These are phyloP conservation scores for Lepiota venenata DNA, from an alignment of 768 basidiomycete genomes.

Conservation along the genomic window DNA sequence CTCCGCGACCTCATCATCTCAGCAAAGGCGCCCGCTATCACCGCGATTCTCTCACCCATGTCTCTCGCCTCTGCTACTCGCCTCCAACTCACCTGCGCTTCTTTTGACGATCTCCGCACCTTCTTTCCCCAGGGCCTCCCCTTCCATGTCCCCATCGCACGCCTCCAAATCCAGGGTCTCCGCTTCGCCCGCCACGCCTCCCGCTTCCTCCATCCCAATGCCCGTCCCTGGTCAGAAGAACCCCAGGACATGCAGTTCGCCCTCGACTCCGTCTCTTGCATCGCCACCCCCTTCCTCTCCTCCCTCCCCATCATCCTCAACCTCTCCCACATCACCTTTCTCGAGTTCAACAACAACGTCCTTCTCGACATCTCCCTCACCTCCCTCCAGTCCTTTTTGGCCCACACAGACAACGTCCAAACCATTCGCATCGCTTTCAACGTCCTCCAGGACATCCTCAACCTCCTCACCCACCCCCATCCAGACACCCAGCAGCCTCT, in stretches of 20 bases:
- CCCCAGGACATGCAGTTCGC: constrained; percentile 15
- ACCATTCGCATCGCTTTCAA: constrained; percentile 27
- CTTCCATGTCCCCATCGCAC: constrained; percentile 10
- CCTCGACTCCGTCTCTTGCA: constrained; percentile 22
- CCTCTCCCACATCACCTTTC: constrained; percentile 22
- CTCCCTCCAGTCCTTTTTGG: constrained; percentile 19
- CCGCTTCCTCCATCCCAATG: constrained; percentile 16
- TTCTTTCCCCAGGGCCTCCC: constrained; percentile 26
- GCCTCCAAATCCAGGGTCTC: constrained; percentile 3
- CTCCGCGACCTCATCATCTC: constrained; percentile 29
- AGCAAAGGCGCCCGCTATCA: constrained; percentile 21
- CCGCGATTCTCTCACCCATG: constrained; percentile 23
- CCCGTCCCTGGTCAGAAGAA: constrained; percentile 21
- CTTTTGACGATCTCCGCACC: constrained; percentile 21
- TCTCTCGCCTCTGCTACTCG: constrained; percentile 20
- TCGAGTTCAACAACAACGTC: constrained; percentile 29
- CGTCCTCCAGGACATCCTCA: constrained; percentile 23
- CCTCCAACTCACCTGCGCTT: constrained; percentile 25
- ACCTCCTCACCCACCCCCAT: constrained; percentile 14
- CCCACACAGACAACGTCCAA: constrained; percentile 18
- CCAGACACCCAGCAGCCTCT: constrained; percentile 7
- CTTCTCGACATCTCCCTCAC: constrained; percentile 21
- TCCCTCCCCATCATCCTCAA: constrained; percentile 14
- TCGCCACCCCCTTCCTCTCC: constrained; percentile 5
- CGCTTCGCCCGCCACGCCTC: constrained; percentile 24